These are phyloP conservation scores for Trichoderma sp. DNA, from an alignment of 2,329 filamentous ascomycete species.

Conservation along the genomic window DNA sequence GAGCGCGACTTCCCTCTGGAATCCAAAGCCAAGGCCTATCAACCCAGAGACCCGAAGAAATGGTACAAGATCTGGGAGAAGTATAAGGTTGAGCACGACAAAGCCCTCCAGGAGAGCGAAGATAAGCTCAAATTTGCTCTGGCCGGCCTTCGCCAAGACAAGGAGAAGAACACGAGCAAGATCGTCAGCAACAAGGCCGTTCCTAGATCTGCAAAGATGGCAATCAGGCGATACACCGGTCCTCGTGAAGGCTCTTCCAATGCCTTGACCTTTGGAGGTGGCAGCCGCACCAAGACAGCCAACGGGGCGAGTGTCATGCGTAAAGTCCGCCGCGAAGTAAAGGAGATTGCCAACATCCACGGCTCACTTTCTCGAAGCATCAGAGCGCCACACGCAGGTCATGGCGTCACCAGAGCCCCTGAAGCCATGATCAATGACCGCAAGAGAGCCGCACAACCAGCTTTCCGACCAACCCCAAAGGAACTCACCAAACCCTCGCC, in stretches of 20 bases:
- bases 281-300: slow-evolving; percentile 56
- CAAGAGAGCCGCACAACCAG: slow-evolving; percentile 49
- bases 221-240: slow-evolving; percentile 37
- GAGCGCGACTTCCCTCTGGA: slow-evolving; percentile 73
- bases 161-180: slow-evolving; percentile 59
- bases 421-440: slow-evolving; percentile 58
- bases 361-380: slow-evolving; percentile 48
- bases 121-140: slow-evolving; percentile 61
- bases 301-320: slow-evolving; percentile 59
- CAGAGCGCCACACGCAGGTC: slow-evolving; percentile 39
- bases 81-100: slow-evolving; percentile 63
- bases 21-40: slow-evolving; percentile 62
- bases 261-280: slow-evolving; percentile 50
- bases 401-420: slow-evolving; percentile 54
- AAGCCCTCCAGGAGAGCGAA: slow-evolving; percentile 63
- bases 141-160: slow-evolving; percentile 60
- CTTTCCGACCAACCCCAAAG: slow-evolving; percentile 37
- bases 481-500: slow-evolving; percentile 31
- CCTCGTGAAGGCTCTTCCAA: slow-evolving; percentile 39
- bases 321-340: slow-evolving; percentile 60
- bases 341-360: slow-evolving; percentile 55
- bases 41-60: slow-evolving; percentile 66
- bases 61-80: slow-evolving; percentile 81
- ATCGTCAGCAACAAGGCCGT: slow-evolving; percentile 58
- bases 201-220: slow-evolving; percentile 47